Conservation (phyloP, 2,329 filamentous ascomycete species). For the Botrytis pseudocinerea region DNA sequence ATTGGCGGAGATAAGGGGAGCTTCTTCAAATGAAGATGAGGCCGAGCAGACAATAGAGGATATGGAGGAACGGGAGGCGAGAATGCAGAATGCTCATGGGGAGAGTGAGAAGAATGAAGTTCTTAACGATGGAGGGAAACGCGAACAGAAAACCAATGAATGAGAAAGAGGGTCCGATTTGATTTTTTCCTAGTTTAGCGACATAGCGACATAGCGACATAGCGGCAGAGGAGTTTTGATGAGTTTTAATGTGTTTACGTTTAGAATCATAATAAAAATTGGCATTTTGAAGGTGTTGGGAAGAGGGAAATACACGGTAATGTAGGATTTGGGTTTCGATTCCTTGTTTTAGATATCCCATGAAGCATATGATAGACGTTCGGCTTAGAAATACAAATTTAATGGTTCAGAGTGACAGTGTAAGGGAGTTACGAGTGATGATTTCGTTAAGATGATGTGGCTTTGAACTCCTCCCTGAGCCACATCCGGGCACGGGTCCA, state of each 20-base stretch:
- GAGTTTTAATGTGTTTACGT: not conserved
- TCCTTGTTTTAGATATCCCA: constrained; percentile 3
- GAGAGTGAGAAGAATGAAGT: not conserved
- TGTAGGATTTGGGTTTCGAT: not conserved
- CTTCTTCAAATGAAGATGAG: not conserved
- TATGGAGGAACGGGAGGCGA: constrained; percentile 17
- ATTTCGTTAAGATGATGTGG: not conserved
- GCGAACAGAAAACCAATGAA: not conserved
- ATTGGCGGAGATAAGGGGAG: constrained; percentile 10
- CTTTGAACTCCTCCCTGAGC: not conserved
- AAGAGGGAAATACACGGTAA: not conserved
- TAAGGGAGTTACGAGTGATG: no score
- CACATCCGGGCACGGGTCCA: not conserved
- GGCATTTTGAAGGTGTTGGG: not conserved
- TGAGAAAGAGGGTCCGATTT: not conserved
- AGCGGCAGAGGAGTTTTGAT: not conserved
- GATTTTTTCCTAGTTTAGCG: not conserved
- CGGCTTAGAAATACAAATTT: not conserved
- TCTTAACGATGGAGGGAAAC: not conserved
- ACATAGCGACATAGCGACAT: not conserved
- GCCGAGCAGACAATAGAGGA: constrained; percentile 17
- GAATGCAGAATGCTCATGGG: not conserved
- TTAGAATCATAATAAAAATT: not conserved
- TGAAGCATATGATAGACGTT: not conserved
- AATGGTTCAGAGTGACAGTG: not conserved